Base-by-base conservation (phyloP, 2,329 filamentous ascomycete species). In the Tolypocladium album region DNA sequence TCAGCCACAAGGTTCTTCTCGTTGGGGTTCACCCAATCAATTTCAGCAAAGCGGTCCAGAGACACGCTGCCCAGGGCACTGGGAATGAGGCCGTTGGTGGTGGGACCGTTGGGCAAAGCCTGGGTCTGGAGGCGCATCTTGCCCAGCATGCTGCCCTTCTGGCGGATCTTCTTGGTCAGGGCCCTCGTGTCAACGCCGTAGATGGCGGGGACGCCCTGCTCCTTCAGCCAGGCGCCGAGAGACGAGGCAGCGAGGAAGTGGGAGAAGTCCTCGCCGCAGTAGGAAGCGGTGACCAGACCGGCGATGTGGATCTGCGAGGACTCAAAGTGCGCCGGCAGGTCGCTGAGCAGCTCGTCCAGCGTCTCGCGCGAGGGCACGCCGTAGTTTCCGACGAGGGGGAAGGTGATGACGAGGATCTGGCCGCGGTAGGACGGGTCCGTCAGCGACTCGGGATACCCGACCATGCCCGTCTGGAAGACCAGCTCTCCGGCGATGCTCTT, bases 381-480 rank as follows among this genome's bases (percentile, higher is more conserved):
- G 78, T 99, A 99, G 81, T 97, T 99, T 74, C 93, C 93, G 62
- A 96, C 89, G 45, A 97, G 82, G 61, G 93, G 94, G 75, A 96
- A 97, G 59, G 93, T 99, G 70, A 97, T 87, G 75, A 97, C 92
- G 68, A 99, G 83, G 68, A 99, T 96, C 79, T 99, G 93, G 63
- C 90, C 90, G 57, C 89, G 88, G 76, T 94, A 93, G 57, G 90
- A 93, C 66, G 90, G 90, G 72, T 94, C 90, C 62, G 90, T 93
- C 68, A 94, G 82, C 56, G 88, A 95, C 81, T 99, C 94, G 50
- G 94, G 92, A 74, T 99, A 99, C 71, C 94, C 94, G 68, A 97
- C 94, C 92, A 97, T 96, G 76, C 94, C 94, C 61, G 94, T 99
- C 83, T 97, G 93, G 80, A 99, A 99, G 77, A 99, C 94, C 74